phyloP scores from a whole-genome alignment of 2,329 filamentous ascomycete species.

The Tolypocladium nubicola region DNA sequence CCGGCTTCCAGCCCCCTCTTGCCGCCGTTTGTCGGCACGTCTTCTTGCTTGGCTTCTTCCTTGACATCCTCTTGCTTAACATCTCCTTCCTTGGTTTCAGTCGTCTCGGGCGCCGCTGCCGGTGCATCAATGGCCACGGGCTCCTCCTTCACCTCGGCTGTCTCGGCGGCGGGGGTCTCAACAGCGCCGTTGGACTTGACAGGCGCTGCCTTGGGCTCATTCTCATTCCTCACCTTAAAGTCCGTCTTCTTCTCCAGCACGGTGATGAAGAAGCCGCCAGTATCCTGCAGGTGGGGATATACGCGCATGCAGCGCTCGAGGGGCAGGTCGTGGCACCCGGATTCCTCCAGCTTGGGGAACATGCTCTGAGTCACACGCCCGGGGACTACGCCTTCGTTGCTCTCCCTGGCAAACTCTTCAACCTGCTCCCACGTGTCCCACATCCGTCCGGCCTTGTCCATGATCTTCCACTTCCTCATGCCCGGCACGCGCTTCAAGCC shows the following conservation, averaged over 20 bases:
- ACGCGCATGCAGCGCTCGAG: conserved; percentile 87
- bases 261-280: conserved; percentile 94
- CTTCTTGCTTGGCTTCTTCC: conserved; percentile 12
- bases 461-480: conserved; percentile 75
- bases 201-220: conserved; percentile 30
- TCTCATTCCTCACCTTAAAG: conserved; percentile 67
- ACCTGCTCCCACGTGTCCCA: conserved; percentile 79
- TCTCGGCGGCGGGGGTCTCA: conserved; percentile 4
- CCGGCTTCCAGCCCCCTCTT: conserved; percentile 25
- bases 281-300: conserved; percentile 92
- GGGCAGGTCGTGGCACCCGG: conserved; percentile 53
- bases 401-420: conserved; percentile 54
- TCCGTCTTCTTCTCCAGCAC: conserved; percentile 87
- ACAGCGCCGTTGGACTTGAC: conserved; percentile 3
- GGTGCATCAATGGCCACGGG: neutral
- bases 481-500: conserved; percentile 68
- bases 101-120: conserved; percentile 7
- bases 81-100: conserved; percentile 15
- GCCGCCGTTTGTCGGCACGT: conserved; percentile 13
- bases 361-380: conserved; percentile 67
- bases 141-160: conserved; percentile 13
- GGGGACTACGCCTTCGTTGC: conserved; percentile 42
- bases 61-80: conserved; percentile 19
- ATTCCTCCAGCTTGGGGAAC: conserved; percentile 57
- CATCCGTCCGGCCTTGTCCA: conserved; percentile 72